These are phyloP conservation scores for Aureobasidium sp. DNA, from an alignment of 2,329 filamentous ascomycete genomes.

Conservation along the genomic window DNA sequence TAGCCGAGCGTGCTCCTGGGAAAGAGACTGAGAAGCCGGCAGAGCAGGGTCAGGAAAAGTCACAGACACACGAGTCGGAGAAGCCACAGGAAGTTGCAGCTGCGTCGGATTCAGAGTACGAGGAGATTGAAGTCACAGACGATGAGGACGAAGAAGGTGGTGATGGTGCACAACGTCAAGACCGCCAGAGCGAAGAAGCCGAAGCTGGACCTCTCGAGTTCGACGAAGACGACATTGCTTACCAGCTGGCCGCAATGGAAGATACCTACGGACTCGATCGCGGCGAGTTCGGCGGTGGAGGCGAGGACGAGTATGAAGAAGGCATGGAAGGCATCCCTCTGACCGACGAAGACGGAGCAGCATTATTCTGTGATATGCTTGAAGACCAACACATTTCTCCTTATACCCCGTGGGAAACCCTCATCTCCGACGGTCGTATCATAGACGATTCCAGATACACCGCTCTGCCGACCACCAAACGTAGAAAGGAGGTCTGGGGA, in stretches of 20 bases:
- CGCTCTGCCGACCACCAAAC: constrained; percentile 70
- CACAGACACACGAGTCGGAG: background rate
- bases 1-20: constrained; percentile 19
- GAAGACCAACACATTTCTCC: constrained; percentile 77
- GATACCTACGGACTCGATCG: constrained; percentile 73
- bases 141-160: constrained; percentile 40
- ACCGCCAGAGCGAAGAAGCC: constrained; percentile 33
- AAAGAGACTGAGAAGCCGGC: constrained; percentile 28
- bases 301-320: constrained; percentile 54
- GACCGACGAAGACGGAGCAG: constrained; percentile 66
- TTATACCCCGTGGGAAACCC: constrained; percentile 84
- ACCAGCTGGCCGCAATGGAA: constrained; percentile 83
- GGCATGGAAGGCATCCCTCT: constrained; percentile 64
- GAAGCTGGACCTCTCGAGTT: constrained; percentile 62
- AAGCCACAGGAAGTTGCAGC: constrained; percentile 24
- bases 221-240: constrained; percentile 89
- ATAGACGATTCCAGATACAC: constrained; percentile 85
- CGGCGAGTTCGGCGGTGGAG: constrained; percentile 65
- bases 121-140: constrained; percentile 68
- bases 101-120: constrained; percentile 50
- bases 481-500: constrained; percentile 74
- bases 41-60: constrained; percentile 20
- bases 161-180: constrained; percentile 43
- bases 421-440: constrained; percentile 60
- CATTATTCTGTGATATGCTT: constrained; percentile 78